Evolutionary conservation across 2,329 filamentous ascomycete genomes (phyloP), one percentile per base, ranked within the genome.

Genomic region (Tolypocladium paradoxum): DNA sequence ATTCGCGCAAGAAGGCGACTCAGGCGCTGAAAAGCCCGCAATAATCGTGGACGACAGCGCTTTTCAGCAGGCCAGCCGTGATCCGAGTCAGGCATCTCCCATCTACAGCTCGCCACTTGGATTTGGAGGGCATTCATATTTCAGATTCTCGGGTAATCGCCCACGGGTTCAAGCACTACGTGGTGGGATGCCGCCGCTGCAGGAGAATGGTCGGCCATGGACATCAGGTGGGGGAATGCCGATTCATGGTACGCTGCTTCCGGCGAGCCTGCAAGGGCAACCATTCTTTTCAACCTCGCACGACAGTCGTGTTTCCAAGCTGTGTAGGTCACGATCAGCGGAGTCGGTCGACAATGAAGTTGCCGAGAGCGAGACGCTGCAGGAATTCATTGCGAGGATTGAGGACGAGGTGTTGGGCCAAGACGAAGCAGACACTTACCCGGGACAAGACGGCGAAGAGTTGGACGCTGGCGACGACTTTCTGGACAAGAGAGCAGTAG

Each of bases 301-400:
- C 6, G 29, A 24, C 8, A 4, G 18, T 0, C n/a, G 5, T 20
- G 12, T 20, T 20, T n/a, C 5, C n/a, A 35, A 8, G 29, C 6
- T n/a, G 2, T 22, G 35, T 9, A 35, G 5, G 2, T n/a, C 8
- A 4, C 36, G 14, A 24, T 37, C 46, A 14, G 22, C 20, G 14
- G 36, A 31, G 20, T 16, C 27, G 18, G 27, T 36, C 6, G 27
- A 48, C 11, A 31, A 51, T 18, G 36, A 49, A n/a, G n/a, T 29
- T 2, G 53, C 52, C 5, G 61, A 64, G 53, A 51, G 52, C 4
- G 64, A 66, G 54, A 60, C 53, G 12, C 48, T 64, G 14, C 49
- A 51, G 4, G 60, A 64, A 7, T 66, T 60, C 36, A 63, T 68
- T 36, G 49, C 58, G 9, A 60, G 62, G 55, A 61, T 65, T 33